Percentiles rank a stretch among this genome's conserved stretches.
These are phyloP conservation scores for Trichoderma polysporum DNA, from an alignment of 2,329 filamentous ascomycete genomes.

Conservation along the genomic window DNA sequence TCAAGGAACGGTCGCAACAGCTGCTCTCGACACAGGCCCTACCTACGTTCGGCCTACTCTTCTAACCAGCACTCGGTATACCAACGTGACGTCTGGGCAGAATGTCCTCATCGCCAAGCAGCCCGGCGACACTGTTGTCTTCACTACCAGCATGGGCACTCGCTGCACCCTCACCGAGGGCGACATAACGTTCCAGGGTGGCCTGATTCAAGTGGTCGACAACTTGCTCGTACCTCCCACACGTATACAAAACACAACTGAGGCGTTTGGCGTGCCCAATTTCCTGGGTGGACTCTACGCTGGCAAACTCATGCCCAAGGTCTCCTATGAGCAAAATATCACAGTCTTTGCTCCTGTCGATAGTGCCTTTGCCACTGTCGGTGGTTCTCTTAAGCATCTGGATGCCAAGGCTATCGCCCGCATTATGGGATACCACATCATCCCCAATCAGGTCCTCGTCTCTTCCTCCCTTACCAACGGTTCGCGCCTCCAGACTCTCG, in stretches of 20 bases:
- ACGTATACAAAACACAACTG: slow-evolving; percentile 49
- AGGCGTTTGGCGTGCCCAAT: slow-evolving; percentile 46
- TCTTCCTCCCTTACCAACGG: slow-evolving; percentile 42
- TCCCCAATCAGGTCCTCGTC: slow-evolving; percentile 55
- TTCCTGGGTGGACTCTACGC: slow-evolving; percentile 40
- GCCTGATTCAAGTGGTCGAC: slow-evolving; percentile 54
- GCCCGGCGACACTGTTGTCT: slow-evolving; percentile 42
- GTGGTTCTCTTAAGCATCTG: slow-evolving; percentile 49
- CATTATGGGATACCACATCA: slow-evolving; percentile 64
- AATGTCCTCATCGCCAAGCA: slow-evolving; percentile 48
- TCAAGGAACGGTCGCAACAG: slow-evolving; percentile 47
- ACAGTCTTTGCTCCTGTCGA: slow-evolving; percentile 67
- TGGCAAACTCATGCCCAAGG: slow-evolving; percentile 36
- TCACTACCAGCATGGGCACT: slow-evolving; percentile 50
- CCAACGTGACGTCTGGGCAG: slow-evolving; percentile 52
- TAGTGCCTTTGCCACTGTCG: slow-evolving; percentile 57
- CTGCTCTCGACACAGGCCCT: slow-evolving; percentile 37
- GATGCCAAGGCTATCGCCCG: slow-evolving; percentile 46
- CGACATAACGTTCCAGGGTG: slow-evolving; percentile 49
- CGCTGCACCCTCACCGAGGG: slow-evolving; percentile 42
- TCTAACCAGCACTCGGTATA: slow-evolving; percentile 42
- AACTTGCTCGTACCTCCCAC: slow-evolving; percentile 50
- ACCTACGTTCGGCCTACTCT: slow-evolving; percentile 45
- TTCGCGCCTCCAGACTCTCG: slow-evolving; percentile 37
- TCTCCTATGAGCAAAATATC: slow-evolving; percentile 45